Conservation (phyloP, 495 filamentous ascomycete species). For the Talaromyces stipitatus region DNA sequence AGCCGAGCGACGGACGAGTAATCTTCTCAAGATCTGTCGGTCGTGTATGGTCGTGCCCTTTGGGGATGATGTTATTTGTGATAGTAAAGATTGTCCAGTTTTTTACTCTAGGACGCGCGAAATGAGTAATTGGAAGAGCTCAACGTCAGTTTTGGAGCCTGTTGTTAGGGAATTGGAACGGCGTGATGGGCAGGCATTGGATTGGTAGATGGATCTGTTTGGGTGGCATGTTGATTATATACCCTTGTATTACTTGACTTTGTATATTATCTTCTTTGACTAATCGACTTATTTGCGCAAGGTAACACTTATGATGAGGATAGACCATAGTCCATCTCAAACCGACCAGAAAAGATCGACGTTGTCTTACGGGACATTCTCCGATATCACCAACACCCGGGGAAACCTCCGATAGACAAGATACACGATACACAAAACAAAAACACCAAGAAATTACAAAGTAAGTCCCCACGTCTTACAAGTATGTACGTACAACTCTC, state of each 20-base stretch:
- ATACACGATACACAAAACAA: neutral
- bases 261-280: too few species aligned
- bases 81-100: conserved; percentile 86
- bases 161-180: conserved; percentile 49
- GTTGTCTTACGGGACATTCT: too few species aligned
- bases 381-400: too few species aligned
- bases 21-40: conserved; percentile 71
- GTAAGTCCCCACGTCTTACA: too few species aligned
- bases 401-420: too few species aligned
- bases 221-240: neutral
- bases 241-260: conserved; percentile 5
- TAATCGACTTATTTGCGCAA: too few species aligned
- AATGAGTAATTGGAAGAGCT: conserved; percentile 48
- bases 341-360: too few species aligned
- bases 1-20: conserved; percentile 54
- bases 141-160: conserved; percentile 47
- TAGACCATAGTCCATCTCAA: too few species aligned
- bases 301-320: too few species aligned
- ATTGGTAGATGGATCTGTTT: conserved; percentile 29
- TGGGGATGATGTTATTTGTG: conserved; percentile 71
- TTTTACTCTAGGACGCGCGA: conserved; percentile 83
- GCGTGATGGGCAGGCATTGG: conserved; percentile 27
- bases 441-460: neutral
- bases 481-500: too few species aligned
- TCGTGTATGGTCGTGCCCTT: conserved; percentile 69